A percentile compares a stretch with the other conserved stretches of the same genome.
Conservation (phyloP, 108 stramenopile genomes). For the Skeletonema marinoi region DNA sequence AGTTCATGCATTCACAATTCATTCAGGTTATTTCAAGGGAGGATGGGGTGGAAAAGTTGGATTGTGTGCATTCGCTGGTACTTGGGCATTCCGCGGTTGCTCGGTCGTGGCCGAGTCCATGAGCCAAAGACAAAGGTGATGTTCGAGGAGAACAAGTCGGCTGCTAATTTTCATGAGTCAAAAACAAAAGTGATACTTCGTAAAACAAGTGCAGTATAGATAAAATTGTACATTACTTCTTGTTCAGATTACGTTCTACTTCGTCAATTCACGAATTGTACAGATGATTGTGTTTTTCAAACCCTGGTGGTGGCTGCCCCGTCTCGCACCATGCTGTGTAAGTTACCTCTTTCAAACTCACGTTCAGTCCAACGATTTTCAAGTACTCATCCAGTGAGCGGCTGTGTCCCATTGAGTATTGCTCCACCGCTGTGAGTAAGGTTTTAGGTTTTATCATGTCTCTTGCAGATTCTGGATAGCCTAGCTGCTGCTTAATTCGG, state of each 20-base stretch:
- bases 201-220: neutral
- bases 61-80: conserved; percentile 41
- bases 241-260: neutral
- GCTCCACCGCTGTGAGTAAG: conserved; percentile 78
- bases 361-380: conserved; percentile 77
- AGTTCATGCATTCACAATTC: conserved; percentile 45
- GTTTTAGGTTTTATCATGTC: conserved; percentile 73
- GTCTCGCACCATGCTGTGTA: conserved; percentile 83
- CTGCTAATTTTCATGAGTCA: neutral
- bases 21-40: conserved; percentile 35
- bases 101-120: neutral
- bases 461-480: conserved; percentile 85
- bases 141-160: neutral
- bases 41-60: conserved; percentile 60
- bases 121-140: neutral
- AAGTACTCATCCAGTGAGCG: conserved; percentile 74
- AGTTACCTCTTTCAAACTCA: conserved; percentile 78
- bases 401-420: conserved; percentile 82
- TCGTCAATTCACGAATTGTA: conserved; percentile 32
- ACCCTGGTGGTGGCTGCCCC: conserved; percentile 76
- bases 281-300: conserved; percentile 64
- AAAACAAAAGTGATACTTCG: conserved; percentile 5
- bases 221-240: conserved; percentile 6
- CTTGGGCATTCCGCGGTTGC: neutral
- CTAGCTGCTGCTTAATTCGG: conserved; percentile 80